phyloP scores from a whole-genome alignment of 306 rosid species.

The Malus asiatica region DNA sequence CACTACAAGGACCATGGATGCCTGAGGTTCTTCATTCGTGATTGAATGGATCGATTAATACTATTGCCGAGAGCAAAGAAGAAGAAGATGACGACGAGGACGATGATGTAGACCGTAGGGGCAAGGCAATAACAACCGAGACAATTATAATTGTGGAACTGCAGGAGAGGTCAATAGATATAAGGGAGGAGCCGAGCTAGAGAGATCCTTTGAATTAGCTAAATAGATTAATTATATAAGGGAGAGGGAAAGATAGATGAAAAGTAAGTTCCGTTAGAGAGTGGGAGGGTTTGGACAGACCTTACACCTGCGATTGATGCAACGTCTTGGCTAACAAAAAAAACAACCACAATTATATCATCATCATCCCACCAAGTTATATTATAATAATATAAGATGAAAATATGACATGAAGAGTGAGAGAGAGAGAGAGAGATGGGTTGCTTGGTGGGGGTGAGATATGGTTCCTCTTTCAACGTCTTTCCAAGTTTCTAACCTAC shows the following conservation, averaged over 20 bases:
- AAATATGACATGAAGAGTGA: neutral
- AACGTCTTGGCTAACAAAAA: slow-evolving; percentile 82
- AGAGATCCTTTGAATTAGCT: neutral
- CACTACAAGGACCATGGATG: neutral
- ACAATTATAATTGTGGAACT: neutral
- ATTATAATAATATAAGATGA: neutral
- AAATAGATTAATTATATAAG: neutral
- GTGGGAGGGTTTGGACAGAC: slow-evolving; percentile 68
- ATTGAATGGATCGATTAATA: neutral
- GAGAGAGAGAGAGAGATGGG: slow-evolving; percentile 19
- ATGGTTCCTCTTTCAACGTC: slow-evolving; percentile 98
- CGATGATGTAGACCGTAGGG: neutral
- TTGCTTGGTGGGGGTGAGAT: slow-evolving; percentile 72
- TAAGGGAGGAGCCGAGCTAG: neutral
- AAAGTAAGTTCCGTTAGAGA: slow-evolving; percentile 87
- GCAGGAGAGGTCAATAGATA: neutral
- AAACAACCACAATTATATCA: slow-evolving; percentile 17
- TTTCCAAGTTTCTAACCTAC: slow-evolving; percentile 92
- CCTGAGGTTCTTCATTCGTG: neutral
- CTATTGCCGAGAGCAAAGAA: neutral
- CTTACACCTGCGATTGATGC: slow-evolving; percentile 85
- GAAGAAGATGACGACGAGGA: neutral
- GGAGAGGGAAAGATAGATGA: slow-evolving; percentile 38
- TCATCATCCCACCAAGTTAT: neutral
- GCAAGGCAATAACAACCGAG: neutral